Base-by-base conservation (phyloP, 176 grass and related monocot species). In the Neostapfia colusana region DNA sequence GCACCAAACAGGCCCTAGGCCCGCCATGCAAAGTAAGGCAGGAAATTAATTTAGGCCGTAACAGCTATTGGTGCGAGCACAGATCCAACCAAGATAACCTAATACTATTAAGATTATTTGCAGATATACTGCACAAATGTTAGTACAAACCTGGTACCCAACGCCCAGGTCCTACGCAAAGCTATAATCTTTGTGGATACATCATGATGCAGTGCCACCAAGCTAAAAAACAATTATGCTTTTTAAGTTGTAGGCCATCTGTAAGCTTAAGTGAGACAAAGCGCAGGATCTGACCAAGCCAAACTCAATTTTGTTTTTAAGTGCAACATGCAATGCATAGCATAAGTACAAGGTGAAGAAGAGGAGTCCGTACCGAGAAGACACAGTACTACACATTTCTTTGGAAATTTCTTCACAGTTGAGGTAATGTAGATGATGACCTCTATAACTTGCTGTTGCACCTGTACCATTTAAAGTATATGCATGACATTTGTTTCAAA, bases 401-500 rank as follows among this genome's bases (percentile, higher is more conserved):
- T 99, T 70, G 85, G 83, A 69, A 99, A 90, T 77, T 86, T 87
- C 73, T 95, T 99, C 57, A 92, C 95, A 72, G 87, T 90, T 26
- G 91, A 94, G 51, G 85, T 69, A 77, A 94, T 90, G 37, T 95
- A 79, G 12, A 91, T 88, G 51, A 92, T 92, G 51, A 95, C 85
- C 78, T 99, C 95, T 70, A 99, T 90, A 68, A 92, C 89, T 83
- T 99, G 91, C 64, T 88, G 95, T 74, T 99, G 95, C n/a, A 99
- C 95, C 95, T 97, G 91, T 90, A 63, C 76, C 75, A 81, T 74
- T 75, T 14, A 90, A 75, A 81, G 55, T 3, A 72, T 37, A 28
- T 57, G n/a, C 0, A 67, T 54, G 42, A 66, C 39, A 71, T 76
- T 74, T 67, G 14, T 40, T 62, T 72, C 39, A 31, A 46, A 76